A percentile compares a stretch with the other conserved stretches of the same genome.
Conservation (phyloP, 108 stramenopile genomes). For the Cafeteria roenbergensis region DNA sequence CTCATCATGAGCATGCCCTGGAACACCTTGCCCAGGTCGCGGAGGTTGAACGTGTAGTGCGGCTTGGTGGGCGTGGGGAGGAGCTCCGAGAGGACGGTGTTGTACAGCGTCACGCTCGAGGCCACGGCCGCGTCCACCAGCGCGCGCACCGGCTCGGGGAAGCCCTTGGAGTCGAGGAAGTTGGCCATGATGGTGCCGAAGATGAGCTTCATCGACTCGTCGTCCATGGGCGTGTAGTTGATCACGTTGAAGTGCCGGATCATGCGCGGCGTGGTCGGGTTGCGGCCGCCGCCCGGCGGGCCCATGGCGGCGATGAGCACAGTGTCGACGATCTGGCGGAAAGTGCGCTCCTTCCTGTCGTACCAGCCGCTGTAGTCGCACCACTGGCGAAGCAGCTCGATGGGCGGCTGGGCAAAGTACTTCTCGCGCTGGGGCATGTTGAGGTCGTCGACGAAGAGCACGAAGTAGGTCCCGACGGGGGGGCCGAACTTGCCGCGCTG, state of each 20-base stretch:
- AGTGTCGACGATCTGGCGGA: conserved; percentile 51
- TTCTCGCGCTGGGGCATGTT: conserved; percentile 56
- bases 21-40: conserved; percentile 56
- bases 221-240: conserved; percentile 50
- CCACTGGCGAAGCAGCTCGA: conserved; percentile 57
- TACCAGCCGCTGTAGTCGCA: conserved; percentile 55
- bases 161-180: conserved; percentile 28
- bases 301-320: conserved; percentile 53
- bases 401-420: conserved; percentile 52
- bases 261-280: conserved; percentile 46
- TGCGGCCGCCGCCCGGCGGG: conserved; percentile 51
- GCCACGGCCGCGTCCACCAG: conserved; percentile 20
- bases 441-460: conserved; percentile 51
- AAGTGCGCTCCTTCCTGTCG: conserved; percentile 48
- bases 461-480: conserved; percentile 43
- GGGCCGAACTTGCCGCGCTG: conserved; percentile 54
- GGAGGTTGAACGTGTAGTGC: conserved; percentile 61
- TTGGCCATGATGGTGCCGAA: conserved; percentile 44
- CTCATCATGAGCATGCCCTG: conserved; percentile 50
- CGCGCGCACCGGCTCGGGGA: conserved; percentile 22
- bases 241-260: conserved; percentile 53
- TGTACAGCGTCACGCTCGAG: conserved; percentile 38
- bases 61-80: conserved; percentile 46
- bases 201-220: conserved; percentile 38
- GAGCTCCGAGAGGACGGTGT: conserved; percentile 36